These are phyloP conservation scores for Guillardia theta DNA, from an alignment of 78 protist genomes.

Conservation along the genomic window DNA sequence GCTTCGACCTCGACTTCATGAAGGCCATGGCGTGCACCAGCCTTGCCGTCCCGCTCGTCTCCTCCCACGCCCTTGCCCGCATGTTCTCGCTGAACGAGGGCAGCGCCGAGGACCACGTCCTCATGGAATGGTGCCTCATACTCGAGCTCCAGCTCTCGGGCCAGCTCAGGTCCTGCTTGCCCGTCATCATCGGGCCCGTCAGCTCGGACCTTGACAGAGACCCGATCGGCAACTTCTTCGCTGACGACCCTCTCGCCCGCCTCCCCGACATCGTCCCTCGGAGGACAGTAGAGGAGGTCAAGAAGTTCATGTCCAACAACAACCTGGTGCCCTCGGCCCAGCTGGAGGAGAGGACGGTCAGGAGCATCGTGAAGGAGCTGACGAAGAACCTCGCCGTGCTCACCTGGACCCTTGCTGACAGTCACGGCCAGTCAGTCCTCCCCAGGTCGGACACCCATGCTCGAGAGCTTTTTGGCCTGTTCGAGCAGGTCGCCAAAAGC, in stretches of 20 bases:
- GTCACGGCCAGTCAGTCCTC: neutral
- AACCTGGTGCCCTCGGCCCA: neutral
- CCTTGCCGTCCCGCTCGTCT: neutral
- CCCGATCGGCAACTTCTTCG: neutral
- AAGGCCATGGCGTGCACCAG: neutral
- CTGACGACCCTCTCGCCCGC: neutral
- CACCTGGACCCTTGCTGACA: neutral
- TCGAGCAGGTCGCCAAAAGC: too few species aligned
- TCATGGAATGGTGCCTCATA: neutral
- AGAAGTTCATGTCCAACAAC: neutral
- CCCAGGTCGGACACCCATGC: too few species aligned
- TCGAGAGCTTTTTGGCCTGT: too few species aligned
- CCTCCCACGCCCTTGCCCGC: neutral
- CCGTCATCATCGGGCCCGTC: neutral
- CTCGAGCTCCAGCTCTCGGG: neutral
- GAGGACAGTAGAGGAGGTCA: neutral
- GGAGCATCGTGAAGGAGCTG: neutral
- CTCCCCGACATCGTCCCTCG: neutral
- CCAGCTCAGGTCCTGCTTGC: neutral
- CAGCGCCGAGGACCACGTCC: neutral
- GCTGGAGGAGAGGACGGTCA: neutral
- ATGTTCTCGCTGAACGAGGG: neutral
- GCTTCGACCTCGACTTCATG: neutral
- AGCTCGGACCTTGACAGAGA: neutral
- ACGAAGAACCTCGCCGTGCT: neutral